These are phyloP conservation scores for Nepenthes mirabilis DNA, from an alignment of 148 eudicot genomes.

Conservation along the genomic window DNA sequence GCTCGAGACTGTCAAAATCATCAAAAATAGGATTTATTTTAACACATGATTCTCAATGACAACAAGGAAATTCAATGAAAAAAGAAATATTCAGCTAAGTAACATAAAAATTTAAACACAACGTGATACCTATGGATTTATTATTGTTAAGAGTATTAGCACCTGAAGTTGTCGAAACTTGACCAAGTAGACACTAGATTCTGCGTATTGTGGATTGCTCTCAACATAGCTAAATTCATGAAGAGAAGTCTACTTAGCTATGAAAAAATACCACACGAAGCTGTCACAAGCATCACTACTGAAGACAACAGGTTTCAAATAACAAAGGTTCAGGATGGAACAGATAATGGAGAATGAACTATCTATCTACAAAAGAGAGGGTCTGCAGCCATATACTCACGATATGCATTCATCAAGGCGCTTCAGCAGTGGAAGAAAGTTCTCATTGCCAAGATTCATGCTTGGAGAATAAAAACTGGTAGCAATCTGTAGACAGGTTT, in stretches of 20 bases:
- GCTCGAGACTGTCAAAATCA: conserved; percentile 81
- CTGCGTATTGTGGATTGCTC: conserved; percentile 97
- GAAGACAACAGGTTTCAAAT: background rate
- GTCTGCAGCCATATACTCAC: conserved; percentile 35
- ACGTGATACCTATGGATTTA: too few relatives aligned
- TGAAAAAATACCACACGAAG: background rate
- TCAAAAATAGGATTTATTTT: conserved; percentile 5
- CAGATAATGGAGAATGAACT: background rate
- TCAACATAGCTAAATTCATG: conserved; percentile 65
- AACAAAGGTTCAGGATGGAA: background rate
- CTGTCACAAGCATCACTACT: background rate
- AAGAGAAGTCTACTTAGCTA: conserved; percentile 2
- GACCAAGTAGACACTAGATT: conserved; percentile 90
- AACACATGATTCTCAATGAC: background rate
- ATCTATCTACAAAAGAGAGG: too few relatives aligned
- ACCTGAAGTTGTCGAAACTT: conserved; percentile 99
- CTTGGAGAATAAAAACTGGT: conserved; percentile 80
- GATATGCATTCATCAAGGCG: conserved; percentile 91
- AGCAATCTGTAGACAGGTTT: conserved; percentile 58
- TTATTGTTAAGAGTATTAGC: background rate
- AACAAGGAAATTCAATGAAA: background rate
- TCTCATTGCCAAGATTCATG: conserved; percentile 63
- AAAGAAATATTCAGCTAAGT: too few relatives aligned
- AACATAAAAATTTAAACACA: too few relatives aligned
- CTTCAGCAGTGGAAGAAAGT: conserved; percentile 81